A percentile compares a stretch with the other conserved stretches of the same genome.
phyloP scores from a whole-genome alignment of 2,329 filamentous ascomycete species.

The Zasmidium cellare region DNA sequence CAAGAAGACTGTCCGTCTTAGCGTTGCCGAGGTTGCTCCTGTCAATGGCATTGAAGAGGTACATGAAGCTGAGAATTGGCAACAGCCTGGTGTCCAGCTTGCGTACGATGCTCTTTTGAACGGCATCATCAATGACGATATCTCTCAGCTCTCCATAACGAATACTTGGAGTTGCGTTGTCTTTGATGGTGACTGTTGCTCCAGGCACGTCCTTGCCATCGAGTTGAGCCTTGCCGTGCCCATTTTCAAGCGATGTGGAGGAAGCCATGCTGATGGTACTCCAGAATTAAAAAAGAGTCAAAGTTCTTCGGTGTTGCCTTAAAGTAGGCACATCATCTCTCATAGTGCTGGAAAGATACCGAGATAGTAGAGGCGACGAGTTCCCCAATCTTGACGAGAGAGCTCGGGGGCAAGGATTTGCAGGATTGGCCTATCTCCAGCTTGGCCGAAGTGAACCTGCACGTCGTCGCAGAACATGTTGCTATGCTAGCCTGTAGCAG shows the following conservation, averaged over 20 bases:
- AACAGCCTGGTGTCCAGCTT: constrained; percentile 43
- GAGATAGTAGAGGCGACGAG: too few relatives aligned
- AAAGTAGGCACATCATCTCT: too few relatives aligned
- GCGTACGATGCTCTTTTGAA: constrained; percentile 19
- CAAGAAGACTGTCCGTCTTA: constrained; percentile 46
- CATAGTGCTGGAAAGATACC: too few relatives aligned
- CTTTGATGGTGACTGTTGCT: constrained; percentile 4
- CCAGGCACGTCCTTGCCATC: constrained; percentile 7
- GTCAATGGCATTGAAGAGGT: constrained; percentile 57
- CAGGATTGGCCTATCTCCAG: too few relatives aligned
- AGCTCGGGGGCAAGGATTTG: too few relatives aligned
- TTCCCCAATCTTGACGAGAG: too few relatives aligned
- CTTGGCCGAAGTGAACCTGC: too few relatives aligned
- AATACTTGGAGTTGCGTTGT: neutral
- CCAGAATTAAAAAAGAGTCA: too few relatives aligned
- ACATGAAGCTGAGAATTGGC: constrained; percentile 61
- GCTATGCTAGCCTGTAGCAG: too few relatives aligned
- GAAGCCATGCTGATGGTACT: neutral
- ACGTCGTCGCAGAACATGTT: too few relatives aligned
- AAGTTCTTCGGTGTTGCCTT: too few relatives aligned
- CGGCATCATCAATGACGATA: constrained; percentile 16
- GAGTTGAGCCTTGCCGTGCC: neutral
- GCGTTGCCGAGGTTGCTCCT: constrained; percentile 48
- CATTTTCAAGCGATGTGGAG: neutral
- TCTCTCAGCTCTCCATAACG: constrained; percentile 10